Evolutionary conservation across 345 rosid genomes (phyloP).

Genomic region (Bruguiera parviflora): DNA sequence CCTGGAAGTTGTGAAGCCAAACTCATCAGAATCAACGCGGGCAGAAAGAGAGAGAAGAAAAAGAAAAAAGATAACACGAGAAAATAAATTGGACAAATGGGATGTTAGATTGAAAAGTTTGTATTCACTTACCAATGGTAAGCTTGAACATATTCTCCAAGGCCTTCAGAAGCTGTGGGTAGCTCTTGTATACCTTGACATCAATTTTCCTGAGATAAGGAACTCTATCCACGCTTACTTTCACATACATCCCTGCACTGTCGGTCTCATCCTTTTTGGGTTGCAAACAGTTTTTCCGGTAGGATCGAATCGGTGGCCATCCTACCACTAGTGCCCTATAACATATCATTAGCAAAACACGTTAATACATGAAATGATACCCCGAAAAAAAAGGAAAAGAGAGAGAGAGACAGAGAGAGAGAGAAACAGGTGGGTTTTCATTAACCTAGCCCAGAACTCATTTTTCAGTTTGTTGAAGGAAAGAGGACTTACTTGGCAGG

Average conservation of each 20-base stretch:
- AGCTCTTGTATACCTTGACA: conserved; percentile 18
- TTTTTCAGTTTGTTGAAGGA: not conserved
- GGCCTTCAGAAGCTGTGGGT: conserved; percentile 23
- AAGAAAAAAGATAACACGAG: not conserved
- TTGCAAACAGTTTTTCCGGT: conserved; percentile 17
- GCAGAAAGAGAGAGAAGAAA: not conserved
- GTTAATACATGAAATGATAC: not conserved
- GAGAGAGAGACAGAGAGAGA: too few relatives aligned
- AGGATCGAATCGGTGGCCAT: conserved; percentile 32
- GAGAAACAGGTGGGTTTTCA: not conserved
- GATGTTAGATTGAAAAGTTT: too few relatives aligned
- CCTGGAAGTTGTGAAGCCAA: not conserved
- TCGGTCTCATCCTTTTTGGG: conserved; percentile 2
- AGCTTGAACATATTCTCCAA: conserved; percentile 30
- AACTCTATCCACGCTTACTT: conserved; percentile 34
- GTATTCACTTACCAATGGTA: conserved; percentile 9
- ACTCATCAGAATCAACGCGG: not conserved
- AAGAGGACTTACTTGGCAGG: conserved; percentile 50
- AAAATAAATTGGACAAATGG: not conserved
- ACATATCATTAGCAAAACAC: not conserved
- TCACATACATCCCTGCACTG: conserved; percentile 16
- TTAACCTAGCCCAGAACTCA: not conserved
- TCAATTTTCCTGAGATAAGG: conserved; percentile 31
- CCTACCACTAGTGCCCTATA: conserved; percentile 28
- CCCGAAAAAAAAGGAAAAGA: not conserved